These are phyloP conservation scores for Diophrys appendiculata DNA, from an alignment of 73 alveolate species.

Conservation along the genomic window DNA sequence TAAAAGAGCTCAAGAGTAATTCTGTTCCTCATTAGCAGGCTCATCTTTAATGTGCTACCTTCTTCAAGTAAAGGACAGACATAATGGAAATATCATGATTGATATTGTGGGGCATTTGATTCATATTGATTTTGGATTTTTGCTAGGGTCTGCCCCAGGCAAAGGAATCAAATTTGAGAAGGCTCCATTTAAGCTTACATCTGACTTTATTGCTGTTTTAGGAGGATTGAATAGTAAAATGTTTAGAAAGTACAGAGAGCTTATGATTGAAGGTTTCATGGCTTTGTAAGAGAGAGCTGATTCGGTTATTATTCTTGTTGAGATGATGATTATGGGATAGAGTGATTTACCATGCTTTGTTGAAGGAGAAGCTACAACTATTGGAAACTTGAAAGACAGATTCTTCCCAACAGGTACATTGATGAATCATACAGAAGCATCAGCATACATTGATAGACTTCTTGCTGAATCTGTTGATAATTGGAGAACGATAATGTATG, in stretches of 20 bases:
- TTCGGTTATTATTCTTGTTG: constrained; percentile 86
- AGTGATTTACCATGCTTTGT: constrained; percentile 66
- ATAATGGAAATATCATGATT: constrained; percentile 94
- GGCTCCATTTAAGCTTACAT: constrained; percentile 97
- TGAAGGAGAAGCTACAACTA: constrained; percentile 45
- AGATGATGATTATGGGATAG: constrained; percentile 95
- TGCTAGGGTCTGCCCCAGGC: constrained; percentile 95
- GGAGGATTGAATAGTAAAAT: constrained; percentile 81
- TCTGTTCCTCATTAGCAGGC: constrained; percentile 77
- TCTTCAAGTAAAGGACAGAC: constrained; percentile 93
- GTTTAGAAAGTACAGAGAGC: constrained; percentile 44
- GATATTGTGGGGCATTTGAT: constrained; percentile 93
- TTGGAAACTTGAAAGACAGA: constrained; percentile 52
- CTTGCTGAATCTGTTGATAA: constrained; percentile 77
- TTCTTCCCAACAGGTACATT: constrained; percentile 52
- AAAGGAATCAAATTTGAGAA: constrained; percentile 92
- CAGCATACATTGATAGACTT: constrained; percentile 62
- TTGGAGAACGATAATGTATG: constrained; percentile 91
- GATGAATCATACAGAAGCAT: constrained; percentile 39
- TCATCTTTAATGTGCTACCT: constrained; percentile 87
- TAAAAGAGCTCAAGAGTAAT: constrained; percentile 55
- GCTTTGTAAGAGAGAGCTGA: constrained; percentile 90
- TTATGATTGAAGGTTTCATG: constrained; percentile 64
- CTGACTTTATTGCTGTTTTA: constrained; percentile 90
- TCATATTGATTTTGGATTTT: constrained; percentile 96